Percentiles rank a stretch among this genome's conserved stretches.
phyloP scores from a whole-genome alignment of 1,284 basidiomycete genomes.

The Puccinia novopanici region DNA sequence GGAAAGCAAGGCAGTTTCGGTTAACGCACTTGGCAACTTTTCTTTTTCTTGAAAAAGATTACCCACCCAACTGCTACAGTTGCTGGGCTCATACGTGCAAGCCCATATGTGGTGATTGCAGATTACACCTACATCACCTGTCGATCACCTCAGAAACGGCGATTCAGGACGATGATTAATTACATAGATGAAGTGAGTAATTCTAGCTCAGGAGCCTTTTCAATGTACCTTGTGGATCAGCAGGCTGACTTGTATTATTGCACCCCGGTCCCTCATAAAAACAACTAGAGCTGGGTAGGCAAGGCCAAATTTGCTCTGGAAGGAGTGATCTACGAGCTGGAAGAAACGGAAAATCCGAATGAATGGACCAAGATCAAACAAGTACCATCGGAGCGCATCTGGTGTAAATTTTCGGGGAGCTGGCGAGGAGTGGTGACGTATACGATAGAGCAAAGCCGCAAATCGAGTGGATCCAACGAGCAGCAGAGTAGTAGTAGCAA shows the following conservation, averaged over 20 bases:
- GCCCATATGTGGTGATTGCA: conserved; percentile 82
- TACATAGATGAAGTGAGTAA: conserved; percentile 94
- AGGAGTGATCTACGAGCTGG: conserved; percentile 75
- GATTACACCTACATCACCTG: conserved; percentile 82
- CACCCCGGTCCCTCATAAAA: background rate
- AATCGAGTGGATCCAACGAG: conserved; percentile 47
- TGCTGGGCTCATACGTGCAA: conserved; percentile 85
- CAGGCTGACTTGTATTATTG: too few relatives aligned
- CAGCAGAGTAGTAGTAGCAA: too few relatives aligned
- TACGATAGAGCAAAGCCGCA: conserved; percentile 59
- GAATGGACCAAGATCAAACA: conserved; percentile 83
- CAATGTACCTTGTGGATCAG: too few relatives aligned
- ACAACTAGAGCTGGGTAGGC: conserved; percentile 79
- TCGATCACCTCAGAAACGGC: conserved; percentile 65
- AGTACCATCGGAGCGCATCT: conserved; percentile 75
- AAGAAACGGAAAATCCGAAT: conserved; percentile 66
- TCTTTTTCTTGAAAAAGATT: conserved; percentile 66
- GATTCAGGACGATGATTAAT: conserved; percentile 79
- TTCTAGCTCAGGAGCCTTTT: background rate
- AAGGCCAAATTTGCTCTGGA: conserved; percentile 83
- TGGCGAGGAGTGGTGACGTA: conserved; percentile 84
- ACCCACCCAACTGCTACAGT: conserved; percentile 86
- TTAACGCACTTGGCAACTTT: background rate
- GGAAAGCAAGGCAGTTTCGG: background rate
- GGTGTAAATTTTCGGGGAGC: conserved; percentile 81